These are phyloP conservation scores for Pleurotus djamor DNA, from an alignment of 768 basidiomycete genomes.

Conservation along the genomic window DNA sequence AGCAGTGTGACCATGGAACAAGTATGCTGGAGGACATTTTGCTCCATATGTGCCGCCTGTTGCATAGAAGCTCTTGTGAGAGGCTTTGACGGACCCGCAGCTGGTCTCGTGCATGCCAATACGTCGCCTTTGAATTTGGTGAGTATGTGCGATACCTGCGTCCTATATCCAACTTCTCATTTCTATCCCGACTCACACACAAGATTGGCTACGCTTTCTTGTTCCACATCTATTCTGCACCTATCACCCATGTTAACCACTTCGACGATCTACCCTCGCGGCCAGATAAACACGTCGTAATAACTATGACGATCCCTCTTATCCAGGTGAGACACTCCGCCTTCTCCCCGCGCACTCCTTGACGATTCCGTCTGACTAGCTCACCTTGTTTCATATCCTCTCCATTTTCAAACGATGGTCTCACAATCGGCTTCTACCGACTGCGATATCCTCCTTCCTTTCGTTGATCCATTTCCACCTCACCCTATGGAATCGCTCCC, in stretches of 20 bases:
- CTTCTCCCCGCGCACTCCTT: background rate
- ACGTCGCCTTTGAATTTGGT: conserved; percentile 74
- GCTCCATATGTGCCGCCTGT: conserved; percentile 62
- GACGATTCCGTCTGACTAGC: conserved; percentile 25
- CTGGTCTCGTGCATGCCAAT: conserved; percentile 38
- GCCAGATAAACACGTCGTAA: conserved; percentile 71
- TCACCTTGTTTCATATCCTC: conserved; percentile 62
- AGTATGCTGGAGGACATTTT: conserved; percentile 75
- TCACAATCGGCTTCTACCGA: conserved; percentile 69
- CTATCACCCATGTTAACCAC: conserved; percentile 51
- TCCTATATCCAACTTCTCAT: background rate
- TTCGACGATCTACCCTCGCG: conserved; percentile 48
- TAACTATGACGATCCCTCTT: conserved; percentile 71
- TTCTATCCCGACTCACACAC: conserved; percentile 7
- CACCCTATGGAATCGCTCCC: conserved; percentile 43
- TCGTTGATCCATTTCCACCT: conserved; percentile 68
- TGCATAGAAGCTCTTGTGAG: conserved; percentile 65
- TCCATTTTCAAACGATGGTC: conserved; percentile 65
- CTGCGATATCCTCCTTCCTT: conserved; percentile 55
- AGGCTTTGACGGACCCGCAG: conserved; percentile 61
- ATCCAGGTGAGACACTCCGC: conserved; percentile 49
- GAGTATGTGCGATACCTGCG: conserved; percentile 18
- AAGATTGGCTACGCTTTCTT: conserved; percentile 80
- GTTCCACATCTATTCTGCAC: conserved; percentile 70
- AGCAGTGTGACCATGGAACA: conserved; percentile 51